Percentiles rank a stretch among this genome's conserved stretches.
Evolutionary conservation across 2,329 filamentous ascomycete genomes (phyloP).

Genomic region (Massarina eburnea): DNA sequence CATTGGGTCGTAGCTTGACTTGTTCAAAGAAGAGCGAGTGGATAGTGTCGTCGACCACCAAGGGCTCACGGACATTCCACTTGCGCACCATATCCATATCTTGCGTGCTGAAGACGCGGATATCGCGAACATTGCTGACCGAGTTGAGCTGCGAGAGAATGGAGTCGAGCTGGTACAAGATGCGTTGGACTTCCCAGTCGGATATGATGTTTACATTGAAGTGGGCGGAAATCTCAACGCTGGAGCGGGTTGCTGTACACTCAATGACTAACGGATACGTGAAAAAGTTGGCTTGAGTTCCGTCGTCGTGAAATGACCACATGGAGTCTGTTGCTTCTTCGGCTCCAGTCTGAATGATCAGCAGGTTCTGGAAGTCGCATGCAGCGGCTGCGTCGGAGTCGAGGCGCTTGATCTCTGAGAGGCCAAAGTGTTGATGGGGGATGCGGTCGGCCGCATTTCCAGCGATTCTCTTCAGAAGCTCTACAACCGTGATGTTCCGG

Average conservation of each 20-base stretch:
- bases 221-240: conserved; percentile 26
- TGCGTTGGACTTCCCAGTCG: conserved; percentile 29
- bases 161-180: conserved; percentile 33
- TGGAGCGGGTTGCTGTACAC: conserved; percentile 23
- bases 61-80: conserved; percentile 27
- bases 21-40: conserved; percentile 27
- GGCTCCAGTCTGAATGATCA: conserved; percentile 53
- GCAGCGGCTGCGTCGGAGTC: conserved; percentile 58
- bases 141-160: conserved; percentile 29
- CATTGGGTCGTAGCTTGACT: conserved; percentile 16
- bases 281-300: conserved; percentile 34
- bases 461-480: conserved; percentile 25
- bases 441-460: conserved; percentile 28
- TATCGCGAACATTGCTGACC: conserved; percentile 21
- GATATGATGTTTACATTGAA: conserved; percentile 32
- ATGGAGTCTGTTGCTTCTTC: conserved; percentile 25
- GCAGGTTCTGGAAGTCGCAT: conserved; percentile 58
- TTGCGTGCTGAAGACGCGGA: conserved; percentile 29
- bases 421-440: conserved; percentile 42
- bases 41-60: conserved; percentile 26
- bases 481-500: conserved; percentile 21
- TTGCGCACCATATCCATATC: conserved; percentile 25
- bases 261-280: conserved; percentile 38
- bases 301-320: conserved; percentile 32
- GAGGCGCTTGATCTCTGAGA: conserved; percentile 41